phyloP scores from a whole-genome alignment of 129 eudicot species.

The Flaveria brownii region DNA sequence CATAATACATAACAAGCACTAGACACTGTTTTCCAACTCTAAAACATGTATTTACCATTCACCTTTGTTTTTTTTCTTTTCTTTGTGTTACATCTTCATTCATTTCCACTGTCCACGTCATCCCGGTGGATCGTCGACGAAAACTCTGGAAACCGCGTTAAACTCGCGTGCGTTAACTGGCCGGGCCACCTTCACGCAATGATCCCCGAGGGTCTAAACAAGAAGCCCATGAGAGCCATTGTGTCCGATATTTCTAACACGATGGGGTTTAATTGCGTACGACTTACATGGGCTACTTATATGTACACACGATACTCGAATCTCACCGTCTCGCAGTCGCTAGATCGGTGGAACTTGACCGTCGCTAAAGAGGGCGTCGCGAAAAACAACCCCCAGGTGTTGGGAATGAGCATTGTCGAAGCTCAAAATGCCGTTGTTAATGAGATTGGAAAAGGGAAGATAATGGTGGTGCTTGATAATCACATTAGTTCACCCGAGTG shows the following conservation, averaged over 20 bases:
- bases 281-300: constrained; percentile 72
- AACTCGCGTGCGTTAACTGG: constrained; percentile 71
- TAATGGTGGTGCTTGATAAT: constrained; percentile 80
- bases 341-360: constrained; percentile 40
- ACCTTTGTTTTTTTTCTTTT: constrained; percentile 27
- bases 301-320: constrained; percentile 60
- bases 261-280: constrained; percentile 68
- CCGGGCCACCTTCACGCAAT: constrained; percentile 64
- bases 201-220: constrained; percentile 74
- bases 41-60: constrained; percentile 27
- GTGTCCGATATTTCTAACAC: constrained; percentile 26
- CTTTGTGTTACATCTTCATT: constrained; percentile 28
- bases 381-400: constrained; percentile 46
- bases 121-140: constrained; percentile 70
- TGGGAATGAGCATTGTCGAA: constrained; percentile 47
- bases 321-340: constrained; percentile 48
- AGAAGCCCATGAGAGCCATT: constrained; percentile 53
- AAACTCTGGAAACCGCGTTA: constrained; percentile 50
- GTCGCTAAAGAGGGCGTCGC: constrained; percentile 48
- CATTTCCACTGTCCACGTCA: constrained; percentile 56
- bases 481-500: constrained; percentile 69
- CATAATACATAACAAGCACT: background rate
- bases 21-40: background rate
- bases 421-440: constrained; percentile 57
- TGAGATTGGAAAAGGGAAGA: constrained; percentile 37